phyloP scores from a whole-genome alignment of 2,329 filamentous ascomycete genomes.

The Apiospora saccharicola region DNA sequence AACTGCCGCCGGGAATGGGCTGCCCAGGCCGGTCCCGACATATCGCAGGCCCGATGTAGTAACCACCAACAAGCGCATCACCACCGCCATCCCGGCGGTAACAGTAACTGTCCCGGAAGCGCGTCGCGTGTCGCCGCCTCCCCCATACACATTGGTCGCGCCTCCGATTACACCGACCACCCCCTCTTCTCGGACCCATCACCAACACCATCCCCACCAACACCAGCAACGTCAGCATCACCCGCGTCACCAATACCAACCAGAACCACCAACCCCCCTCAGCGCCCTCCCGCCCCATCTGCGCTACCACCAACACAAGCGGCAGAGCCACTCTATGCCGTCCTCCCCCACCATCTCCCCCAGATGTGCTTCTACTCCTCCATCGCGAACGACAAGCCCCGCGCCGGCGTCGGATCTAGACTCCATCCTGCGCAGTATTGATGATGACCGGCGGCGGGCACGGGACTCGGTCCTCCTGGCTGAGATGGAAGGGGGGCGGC shows the following conservation, averaged over 20 bases:
- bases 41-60: background rate
- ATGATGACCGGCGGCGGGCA: background rate
- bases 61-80: too few relatives aligned
- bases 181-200: too few relatives aligned
- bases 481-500: background rate
- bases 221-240: background rate
- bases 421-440: background rate
- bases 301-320: background rate
- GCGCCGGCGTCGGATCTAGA: background rate
- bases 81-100: background rate
- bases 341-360: background rate
- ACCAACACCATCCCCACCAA: too few relatives aligned
- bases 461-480: background rate
- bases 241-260: background rate
- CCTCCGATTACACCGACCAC: background rate
- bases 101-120: background rate
- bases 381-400: background rate
- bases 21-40: background rate
- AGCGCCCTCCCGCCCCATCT: slow-evolving; percentile 4
- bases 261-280: background rate
- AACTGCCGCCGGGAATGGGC: background rate
- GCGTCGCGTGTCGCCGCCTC: background rate
- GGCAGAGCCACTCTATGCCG: background rate
- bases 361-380: background rate
- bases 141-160: background rate